Percentiles rank a stretch among this genome's conserved stretches.
These are phyloP conservation scores for Xylaria bambusicola DNA, from an alignment of 495 filamentous ascomycete species.

Conservation along the genomic window DNA sequence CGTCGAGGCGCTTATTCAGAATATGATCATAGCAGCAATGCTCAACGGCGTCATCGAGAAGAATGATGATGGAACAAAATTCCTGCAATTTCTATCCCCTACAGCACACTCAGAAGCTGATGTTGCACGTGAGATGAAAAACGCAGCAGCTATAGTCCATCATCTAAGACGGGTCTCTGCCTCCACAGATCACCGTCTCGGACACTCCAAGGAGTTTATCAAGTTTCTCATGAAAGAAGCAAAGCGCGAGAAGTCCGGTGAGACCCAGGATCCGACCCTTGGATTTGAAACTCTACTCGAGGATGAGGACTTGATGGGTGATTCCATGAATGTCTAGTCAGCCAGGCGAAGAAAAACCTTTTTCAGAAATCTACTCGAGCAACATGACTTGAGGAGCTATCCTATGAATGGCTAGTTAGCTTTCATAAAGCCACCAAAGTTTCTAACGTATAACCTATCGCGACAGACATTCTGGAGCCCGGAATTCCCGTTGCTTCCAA, in stretches of 20 bases:
- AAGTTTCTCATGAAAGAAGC: slow-evolving; percentile 48
- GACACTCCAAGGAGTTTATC: slow-evolving; percentile 62
- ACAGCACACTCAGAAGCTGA: slow-evolving; percentile 46
- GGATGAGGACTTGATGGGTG: slow-evolving; percentile 72
- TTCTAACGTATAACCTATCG: no score
- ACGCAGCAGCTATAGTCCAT: slow-evolving; percentile 40
- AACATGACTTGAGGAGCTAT: no score
- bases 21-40: slow-evolving; percentile 60
- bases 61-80: slow-evolving; percentile 41
- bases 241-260: slow-evolving; percentile 42
- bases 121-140: slow-evolving; percentile 46
- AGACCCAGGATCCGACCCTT: slow-evolving; percentile 26
- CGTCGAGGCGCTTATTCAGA: slow-evolving; percentile 47
- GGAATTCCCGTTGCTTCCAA: no score
- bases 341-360: no score
- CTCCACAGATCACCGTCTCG: slow-evolving; percentile 56
- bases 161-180: no score
- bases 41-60: slow-evolving; percentile 56
- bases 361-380: no score
- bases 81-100: slow-evolving; percentile 42
- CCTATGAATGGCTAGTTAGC: no score
- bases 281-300: slow-evolving; percentile 47
- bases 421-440: no score
- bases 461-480: no score
- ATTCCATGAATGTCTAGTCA: slow-evolving; percentile 30